Evolutionary conservation across 192 early-diverging fungal genomes (phyloP), one percentile per base, ranked within the genome.

Genomic region (Neocallimastix lanati): DNA sequence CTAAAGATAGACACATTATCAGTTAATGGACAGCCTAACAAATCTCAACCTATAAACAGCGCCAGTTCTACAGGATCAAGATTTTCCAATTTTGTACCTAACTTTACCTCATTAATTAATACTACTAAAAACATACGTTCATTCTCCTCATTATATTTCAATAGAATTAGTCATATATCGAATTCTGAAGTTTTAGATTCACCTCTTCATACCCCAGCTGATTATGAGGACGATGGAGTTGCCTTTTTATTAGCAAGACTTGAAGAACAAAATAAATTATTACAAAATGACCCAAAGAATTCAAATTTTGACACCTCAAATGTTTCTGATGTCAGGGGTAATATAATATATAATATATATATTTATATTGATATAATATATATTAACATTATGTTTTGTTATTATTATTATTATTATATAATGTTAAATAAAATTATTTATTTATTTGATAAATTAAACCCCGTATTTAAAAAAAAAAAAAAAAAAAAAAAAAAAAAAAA

Each of bases 321-420:
- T 25, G 29, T n/a, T n/a, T n/a, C 79, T 12, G 25, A 29, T 80
- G 58, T 83, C 29, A 94, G 94, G 94, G 93, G 90, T 91, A 77
- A 76, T 12, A 50, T 77, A 0, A 35, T 9, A 40, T 16, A 28
- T 36, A 28, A 78, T 36, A 80, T 78, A 77, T 81, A 38, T 36
- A 15, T 30, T 14, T 28, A 27, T 25, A 27, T 12, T 33, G n/a
- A n/a, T n/a, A n/a, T n/a, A n/a, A n/a, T n/a, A n/a, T n/a, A n/a
- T n/a, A n/a, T n/a, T n/a, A n/a, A n/a, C n/a, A n/a, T n/a, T n/a
- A n/a, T n/a, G n/a, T n/a, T n/a, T n/a, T n/a, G n/a, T n/a, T n/a
- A n/a, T n/a, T n/a, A n/a, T n/a, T n/a, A n/a, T n/a, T n/a, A n/a
- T n/a, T n/a, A n/a, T n/a, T n/a, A n/a, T n/a, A n/a, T n/a, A n/a